Evolutionary conservation across 192 early-diverging fungal genomes (phyloP).

Genomic region (Lobosporangium transversale): DNA sequence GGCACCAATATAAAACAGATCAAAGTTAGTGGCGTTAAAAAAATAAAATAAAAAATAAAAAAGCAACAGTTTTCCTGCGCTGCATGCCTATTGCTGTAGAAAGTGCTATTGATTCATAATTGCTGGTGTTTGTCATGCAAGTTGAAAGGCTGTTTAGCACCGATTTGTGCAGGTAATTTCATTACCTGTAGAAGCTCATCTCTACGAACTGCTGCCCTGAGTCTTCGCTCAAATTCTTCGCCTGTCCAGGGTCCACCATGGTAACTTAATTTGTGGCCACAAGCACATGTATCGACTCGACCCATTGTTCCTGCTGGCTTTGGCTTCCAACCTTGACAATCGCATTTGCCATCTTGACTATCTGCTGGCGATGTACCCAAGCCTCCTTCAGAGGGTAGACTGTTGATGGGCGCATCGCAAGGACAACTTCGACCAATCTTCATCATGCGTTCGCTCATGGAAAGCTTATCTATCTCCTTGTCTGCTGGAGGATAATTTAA

Average conservation of each 20-base stretch:
- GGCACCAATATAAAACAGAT: too few species aligned
- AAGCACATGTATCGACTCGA: slow-evolving; percentile 53
- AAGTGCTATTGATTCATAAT: too few species aligned
- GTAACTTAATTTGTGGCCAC: slow-evolving; percentile 55
- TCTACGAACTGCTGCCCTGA: slow-evolving; percentile 61
- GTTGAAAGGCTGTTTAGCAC: too few species aligned
- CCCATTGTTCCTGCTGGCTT: slow-evolving; percentile 37
- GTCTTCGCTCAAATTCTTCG: slow-evolving; percentile 57
- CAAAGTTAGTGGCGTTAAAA: slow-evolving; percentile 6
- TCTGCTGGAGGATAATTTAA: slow-evolving; percentile 52
- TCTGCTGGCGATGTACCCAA: slow-evolving; percentile 1
- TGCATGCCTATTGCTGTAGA: too few species aligned
- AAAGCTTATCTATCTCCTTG: slow-evolving; percentile 35
- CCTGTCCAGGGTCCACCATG: slow-evolving; percentile 59
- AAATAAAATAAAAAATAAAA: background rate
- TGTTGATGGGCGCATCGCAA: slow-evolving; percentile 38
- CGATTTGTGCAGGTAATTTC: too few species aligned
- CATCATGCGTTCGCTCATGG: slow-evolving; percentile 55
- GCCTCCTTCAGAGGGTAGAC: background rate
- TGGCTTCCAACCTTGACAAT: slow-evolving; percentile 63
- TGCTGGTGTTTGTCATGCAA: too few species aligned
- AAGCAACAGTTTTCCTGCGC: too few species aligned
- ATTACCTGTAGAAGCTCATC: slow-evolving; percentile 62
- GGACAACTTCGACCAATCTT: slow-evolving; percentile 61
- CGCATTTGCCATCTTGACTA: slow-evolving; percentile 22